These are phyloP conservation scores for Amphibolis antarctica DNA, from an alignment of 106 monocot species.

Conservation along the genomic window DNA sequence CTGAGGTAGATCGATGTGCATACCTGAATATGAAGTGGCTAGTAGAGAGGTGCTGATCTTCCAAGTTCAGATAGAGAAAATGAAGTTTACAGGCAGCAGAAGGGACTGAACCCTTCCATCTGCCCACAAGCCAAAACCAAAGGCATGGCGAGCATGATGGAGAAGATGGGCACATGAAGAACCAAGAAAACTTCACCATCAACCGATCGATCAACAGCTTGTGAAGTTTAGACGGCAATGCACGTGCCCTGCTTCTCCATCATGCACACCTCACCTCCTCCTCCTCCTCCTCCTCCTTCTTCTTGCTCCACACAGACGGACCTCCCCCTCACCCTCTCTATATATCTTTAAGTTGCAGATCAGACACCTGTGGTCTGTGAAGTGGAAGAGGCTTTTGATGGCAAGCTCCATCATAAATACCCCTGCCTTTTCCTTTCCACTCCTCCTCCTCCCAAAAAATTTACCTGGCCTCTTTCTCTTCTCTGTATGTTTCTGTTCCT, in stretches of 20 bases:
- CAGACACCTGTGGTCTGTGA: not conserved
- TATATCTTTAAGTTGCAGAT: no score
- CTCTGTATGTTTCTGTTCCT: not conserved
- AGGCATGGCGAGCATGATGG: slow-evolving; percentile 3
- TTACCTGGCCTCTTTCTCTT: not conserved
- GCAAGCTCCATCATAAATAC: not conserved
- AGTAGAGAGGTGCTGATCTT: no score
- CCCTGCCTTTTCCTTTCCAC: no score
- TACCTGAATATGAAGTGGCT: not conserved
- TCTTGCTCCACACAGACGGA: no score
- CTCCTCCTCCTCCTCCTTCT: not conserved
- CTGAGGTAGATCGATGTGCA: not conserved
- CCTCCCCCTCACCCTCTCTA: no score
- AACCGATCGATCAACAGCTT: not conserved
- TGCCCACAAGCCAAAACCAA: not conserved
- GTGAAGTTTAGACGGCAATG: slow-evolving; percentile 3
- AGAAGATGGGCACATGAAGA: slow-evolving; percentile 14
- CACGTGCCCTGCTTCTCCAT: slow-evolving; percentile 23
- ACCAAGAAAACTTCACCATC: not conserved
- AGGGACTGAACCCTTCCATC: not conserved
- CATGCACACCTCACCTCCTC: slow-evolving; percentile 7
- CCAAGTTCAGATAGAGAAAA: no score
- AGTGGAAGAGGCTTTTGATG: not conserved
- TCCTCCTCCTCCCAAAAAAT: not conserved
- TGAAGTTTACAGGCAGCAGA: not conserved